Conservation (phyloP, 148 eudicot species). For the Diospyros lotus region DNA sequence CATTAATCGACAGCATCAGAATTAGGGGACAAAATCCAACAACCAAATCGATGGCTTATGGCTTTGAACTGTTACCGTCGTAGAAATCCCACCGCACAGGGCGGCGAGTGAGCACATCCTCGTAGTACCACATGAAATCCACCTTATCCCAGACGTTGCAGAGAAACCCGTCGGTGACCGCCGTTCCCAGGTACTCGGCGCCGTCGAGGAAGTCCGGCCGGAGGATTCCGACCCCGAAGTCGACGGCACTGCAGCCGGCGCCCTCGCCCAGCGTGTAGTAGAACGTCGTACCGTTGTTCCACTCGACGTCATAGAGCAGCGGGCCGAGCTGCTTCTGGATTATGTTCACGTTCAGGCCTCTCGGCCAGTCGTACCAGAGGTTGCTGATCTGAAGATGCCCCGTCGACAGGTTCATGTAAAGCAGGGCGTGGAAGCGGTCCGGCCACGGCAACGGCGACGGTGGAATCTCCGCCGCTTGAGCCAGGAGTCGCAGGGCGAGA, state of each 20-base stretch:
- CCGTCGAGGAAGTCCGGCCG: slow-evolving; percentile 43
- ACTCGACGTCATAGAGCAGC: slow-evolving; percentile 35
- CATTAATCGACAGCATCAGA: neutral
- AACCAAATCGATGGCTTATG: neutral
- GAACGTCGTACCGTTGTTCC: slow-evolving; percentile 45
- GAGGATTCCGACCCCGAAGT: slow-evolving; percentile 33
- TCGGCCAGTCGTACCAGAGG: slow-evolving; percentile 43
- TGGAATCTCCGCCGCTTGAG: neutral
- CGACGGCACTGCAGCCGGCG: slow-evolving; percentile 12
- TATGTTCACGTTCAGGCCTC: slow-evolving; percentile 41
- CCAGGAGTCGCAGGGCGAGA: too few species aligned
- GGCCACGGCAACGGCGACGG: slow-evolving; percentile 35
- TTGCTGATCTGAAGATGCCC: slow-evolving; percentile 22
- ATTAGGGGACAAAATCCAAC: neutral
- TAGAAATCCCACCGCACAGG: slow-evolving; percentile 48
- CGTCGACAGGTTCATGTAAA: slow-evolving; percentile 20
- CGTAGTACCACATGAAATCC: slow-evolving; percentile 46
- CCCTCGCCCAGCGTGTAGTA: slow-evolving; percentile 26
- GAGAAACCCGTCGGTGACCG: slow-evolving; percentile 33
- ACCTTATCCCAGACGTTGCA: slow-evolving; percentile 51
- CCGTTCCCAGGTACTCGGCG: slow-evolving; percentile 31
- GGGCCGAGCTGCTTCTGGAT: slow-evolving; percentile 36
- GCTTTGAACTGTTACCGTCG: slow-evolving; percentile 12
- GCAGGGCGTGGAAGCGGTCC: slow-evolving; percentile 33
- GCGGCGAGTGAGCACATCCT: slow-evolving; percentile 33